A percentile compares a stretch with the other conserved stretches of the same genome.
Conservation (phyloP, 2,329 filamentous ascomycete genomes). For the Ophiosphaerella herpotricha region DNA sequence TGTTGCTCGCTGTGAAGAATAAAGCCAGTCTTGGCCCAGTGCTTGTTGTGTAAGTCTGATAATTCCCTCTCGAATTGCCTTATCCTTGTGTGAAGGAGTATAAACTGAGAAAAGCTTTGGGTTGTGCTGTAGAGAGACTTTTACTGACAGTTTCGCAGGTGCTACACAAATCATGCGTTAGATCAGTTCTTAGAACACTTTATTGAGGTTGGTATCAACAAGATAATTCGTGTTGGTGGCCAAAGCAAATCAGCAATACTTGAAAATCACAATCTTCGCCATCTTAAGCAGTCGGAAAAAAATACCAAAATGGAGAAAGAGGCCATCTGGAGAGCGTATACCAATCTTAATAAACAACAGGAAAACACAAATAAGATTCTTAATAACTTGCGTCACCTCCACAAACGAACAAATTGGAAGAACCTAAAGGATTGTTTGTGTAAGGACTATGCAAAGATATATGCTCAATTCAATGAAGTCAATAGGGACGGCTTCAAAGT, state of each 20-base stretch:
- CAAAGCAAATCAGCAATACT: constrained; percentile 61
- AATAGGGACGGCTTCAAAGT: constrained; percentile 22
- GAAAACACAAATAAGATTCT: constrained; percentile 9
- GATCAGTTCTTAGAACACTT: constrained; percentile 66
- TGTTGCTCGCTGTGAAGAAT: constrained; percentile 53
- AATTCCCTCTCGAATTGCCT: no score
- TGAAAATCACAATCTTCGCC: constrained; percentile 56
- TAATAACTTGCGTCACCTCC: constrained; percentile 7
- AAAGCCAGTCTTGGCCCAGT: constrained; percentile 51
- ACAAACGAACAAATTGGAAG: constrained; percentile 21
- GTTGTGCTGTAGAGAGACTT: no score
- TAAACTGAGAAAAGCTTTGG: no score
- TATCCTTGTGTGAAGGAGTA: no score
- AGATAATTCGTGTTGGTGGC: constrained; percentile 66
- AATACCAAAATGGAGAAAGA: no score
- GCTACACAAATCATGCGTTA: constrained; percentile 58
- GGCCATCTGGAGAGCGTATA: no score
- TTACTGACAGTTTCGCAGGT: constrained; percentile 23
- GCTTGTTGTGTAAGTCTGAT: constrained; percentile 39
- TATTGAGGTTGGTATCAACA: constrained; percentile 50
- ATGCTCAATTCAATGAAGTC: constrained; percentile 20
- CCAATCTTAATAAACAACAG: not conserved
- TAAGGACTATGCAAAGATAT: constrained; percentile 15
- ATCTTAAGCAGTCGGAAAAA: constrained; percentile 6
- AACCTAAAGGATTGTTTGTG: constrained; percentile 18